Percentiles rank a stretch among this genome's conserved stretches.
Evolutionary conservation across 371 early-diverging fungal species (phyloP).

Genomic region (Circinella umbellata): DNA sequence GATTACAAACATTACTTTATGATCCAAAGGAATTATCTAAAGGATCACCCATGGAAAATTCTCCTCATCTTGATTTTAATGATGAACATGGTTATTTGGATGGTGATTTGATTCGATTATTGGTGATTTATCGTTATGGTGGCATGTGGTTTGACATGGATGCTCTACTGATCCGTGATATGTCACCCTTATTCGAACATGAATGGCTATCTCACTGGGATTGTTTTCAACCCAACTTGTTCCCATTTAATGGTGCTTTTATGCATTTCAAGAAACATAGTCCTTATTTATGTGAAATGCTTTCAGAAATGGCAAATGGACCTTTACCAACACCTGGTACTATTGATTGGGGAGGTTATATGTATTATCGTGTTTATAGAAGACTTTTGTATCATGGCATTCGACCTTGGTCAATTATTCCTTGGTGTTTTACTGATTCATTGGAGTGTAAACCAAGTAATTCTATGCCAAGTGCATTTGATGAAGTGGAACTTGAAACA

Average conservation of each 20-base stretch:
- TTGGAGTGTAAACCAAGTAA: conserved; percentile 54
- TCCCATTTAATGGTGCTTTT: conserved; percentile 60
- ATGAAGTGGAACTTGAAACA: conserved; percentile 46
- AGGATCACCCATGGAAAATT: conserved; percentile 54
- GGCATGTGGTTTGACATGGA: conserved; percentile 70
- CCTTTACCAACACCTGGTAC: conserved; percentile 51
- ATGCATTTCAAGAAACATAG: conserved; percentile 56
- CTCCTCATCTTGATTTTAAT: conserved; percentile 44
- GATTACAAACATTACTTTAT: conserved; percentile 39
- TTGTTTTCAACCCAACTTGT: conserved; percentile 56
- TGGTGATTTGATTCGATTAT: conserved; percentile 53
- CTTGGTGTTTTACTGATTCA: conserved; percentile 62
- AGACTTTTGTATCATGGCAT: conserved; percentile 50
- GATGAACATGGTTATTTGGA: conserved; percentile 56
- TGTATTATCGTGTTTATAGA: conserved; percentile 56
- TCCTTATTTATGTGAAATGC: conserved; percentile 59
- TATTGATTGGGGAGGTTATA: conserved; percentile 59
- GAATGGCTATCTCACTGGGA: conserved; percentile 64
- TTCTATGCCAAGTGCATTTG: conserved; percentile 59
- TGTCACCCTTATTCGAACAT: conserved; percentile 53
- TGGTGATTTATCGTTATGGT: conserved; percentile 55
- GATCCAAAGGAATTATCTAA: conserved; percentile 42
- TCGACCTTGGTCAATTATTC: conserved; percentile 52
- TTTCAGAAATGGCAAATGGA: conserved; percentile 53
- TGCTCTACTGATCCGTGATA: conserved; percentile 53